Base-by-base conservation (phyloP, 257 asterid species). In the Nicotiana noctiflora region DNA sequence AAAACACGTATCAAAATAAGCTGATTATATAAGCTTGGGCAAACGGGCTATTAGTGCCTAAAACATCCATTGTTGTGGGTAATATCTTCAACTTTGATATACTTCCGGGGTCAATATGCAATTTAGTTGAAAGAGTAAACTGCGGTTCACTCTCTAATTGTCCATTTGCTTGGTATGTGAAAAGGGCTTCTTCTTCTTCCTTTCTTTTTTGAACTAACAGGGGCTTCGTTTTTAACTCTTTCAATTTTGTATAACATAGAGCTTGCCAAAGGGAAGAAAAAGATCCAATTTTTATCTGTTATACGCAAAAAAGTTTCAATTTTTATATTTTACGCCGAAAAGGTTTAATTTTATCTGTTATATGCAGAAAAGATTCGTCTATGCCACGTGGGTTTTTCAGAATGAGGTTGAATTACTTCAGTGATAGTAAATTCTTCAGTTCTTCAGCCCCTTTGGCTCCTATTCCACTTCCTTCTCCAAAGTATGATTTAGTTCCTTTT, bases 401-500 rank as follows among this genome's bases (percentile, higher is more conserved):
- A 81, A 92, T 92, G 97, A 84, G 85, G 82, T 72, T 87, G 31
- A 76, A 84, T 49, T 87, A 90, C 74, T 81, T 85, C 81, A 83
- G 80, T 78, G 80, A 81, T 68, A 79, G 84, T 51, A 82, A 86
- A 77, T 81, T 83, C 82, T 75, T 80, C 72, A 84, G 62, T 21
- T 87, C 88, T 82, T 87, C 86, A 49, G 67, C 88, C 63, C 84
- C 84, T 67, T 87, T 87, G 72, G 78, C 87, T 57, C 87, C 89
- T 8, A 62, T 86, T 80, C 86, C 84, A 51, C 93, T 90, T 80
- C 97, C 97, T 29, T 84, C 86, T 49, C 91, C 89, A 14, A 86
- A 23, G 97, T 89, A 79, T 49, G 82, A 52, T 32, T 56, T 34
- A 21, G 53, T 68, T 17, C 23, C 2, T 0, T 57, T 23, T 64